Evolutionary conservation across 495 filamentous ascomycete genomes (phyloP).

Genomic region (Aspergillus cristatus): DNA sequence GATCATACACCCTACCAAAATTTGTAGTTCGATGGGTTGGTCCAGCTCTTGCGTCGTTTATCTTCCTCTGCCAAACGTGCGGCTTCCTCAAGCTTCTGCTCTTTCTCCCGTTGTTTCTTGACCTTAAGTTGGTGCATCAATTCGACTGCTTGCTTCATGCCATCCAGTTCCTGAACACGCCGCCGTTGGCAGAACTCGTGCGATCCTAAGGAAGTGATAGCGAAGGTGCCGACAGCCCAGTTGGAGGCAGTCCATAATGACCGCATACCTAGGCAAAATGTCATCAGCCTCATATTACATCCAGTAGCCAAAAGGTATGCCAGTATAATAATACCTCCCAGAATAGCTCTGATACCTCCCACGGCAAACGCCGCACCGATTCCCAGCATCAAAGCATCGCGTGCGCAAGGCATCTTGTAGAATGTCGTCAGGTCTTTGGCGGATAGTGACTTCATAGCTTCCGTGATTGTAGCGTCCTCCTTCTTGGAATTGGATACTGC

Average conservation of each 20-base stretch:
- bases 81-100: slow-evolving; percentile 43
- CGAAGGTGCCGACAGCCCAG: slow-evolving; percentile 76
- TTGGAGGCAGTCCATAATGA: slow-evolving; percentile 54
- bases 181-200: slow-evolving; percentile 76
- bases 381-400: slow-evolving; percentile 72
- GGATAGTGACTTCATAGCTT: slow-evolving; percentile 58
- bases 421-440: slow-evolving; percentile 61
- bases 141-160: slow-evolving; percentile 72
- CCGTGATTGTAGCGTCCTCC: slow-evolving; percentile 44
- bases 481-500: slow-evolving; percentile 35
- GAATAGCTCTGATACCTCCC: slow-evolving; percentile 60
- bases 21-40: slow-evolving; percentile 38
- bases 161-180: slow-evolving; percentile 59
- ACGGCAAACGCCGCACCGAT: slow-evolving; percentile 68
- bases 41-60: slow-evolving; percentile 46
- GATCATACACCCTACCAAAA: slow-evolving; percentile 32
- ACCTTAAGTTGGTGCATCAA: slow-evolving; percentile 65
- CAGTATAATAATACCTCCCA: slow-evolving; percentile 54
- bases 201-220: slow-evolving; percentile 49
- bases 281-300: slow-evolving; percentile 1
- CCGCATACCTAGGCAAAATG: slow-evolving; percentile 24
- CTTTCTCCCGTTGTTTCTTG: slow-evolving; percentile 58
- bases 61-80: slow-evolving; percentile 36
- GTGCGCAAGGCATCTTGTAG: slow-evolving; percentile 73
- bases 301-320: not conserved